Conservation (phyloP, 1,284 basidiomycete genomes). For the Puccinia polysora region DNA sequence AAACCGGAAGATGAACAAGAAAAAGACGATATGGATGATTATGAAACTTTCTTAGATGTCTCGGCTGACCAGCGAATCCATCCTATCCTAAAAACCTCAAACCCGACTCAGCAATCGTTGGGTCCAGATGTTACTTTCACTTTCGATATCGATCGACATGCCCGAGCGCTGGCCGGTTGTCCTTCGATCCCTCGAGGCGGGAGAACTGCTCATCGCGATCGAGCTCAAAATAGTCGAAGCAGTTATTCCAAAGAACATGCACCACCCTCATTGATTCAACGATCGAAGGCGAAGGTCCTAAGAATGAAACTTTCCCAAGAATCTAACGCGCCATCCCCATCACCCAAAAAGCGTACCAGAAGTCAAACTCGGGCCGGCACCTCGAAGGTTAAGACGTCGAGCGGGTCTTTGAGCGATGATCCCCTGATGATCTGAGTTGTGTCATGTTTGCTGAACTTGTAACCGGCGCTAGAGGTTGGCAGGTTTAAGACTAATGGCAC, state of each 20-base stretch:
- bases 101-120: conserved; percentile 23
- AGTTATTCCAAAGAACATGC: no score
- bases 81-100: neutral
- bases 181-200: conserved; percentile 12
- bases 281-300: no score
- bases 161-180: conserved; percentile 26
- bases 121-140: conserved; percentile 24
- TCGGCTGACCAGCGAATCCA: conserved; percentile 23
- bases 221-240: no score
- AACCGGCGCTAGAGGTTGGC: no score
- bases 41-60: conserved; percentile 23
- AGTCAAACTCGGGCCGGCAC: conserved; percentile 4
- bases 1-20: neutral
- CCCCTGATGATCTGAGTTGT: conserved; percentile 6
- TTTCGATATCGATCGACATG: conserved; percentile 24
- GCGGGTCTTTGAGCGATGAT: neutral
- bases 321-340: neutral
- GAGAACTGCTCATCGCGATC: no score
- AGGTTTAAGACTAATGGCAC: no score
- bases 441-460: neutral
- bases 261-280: no score
- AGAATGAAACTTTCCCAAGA: neutral
- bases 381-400: neutral
- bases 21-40: neutral
- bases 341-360: conserved; percentile 10